Percentiles rank a stretch among this genome's conserved stretches.
Evolutionary conservation across 2,329 filamentous ascomycete species (phyloP).

Genomic region (Penicillium hordei): DNA sequence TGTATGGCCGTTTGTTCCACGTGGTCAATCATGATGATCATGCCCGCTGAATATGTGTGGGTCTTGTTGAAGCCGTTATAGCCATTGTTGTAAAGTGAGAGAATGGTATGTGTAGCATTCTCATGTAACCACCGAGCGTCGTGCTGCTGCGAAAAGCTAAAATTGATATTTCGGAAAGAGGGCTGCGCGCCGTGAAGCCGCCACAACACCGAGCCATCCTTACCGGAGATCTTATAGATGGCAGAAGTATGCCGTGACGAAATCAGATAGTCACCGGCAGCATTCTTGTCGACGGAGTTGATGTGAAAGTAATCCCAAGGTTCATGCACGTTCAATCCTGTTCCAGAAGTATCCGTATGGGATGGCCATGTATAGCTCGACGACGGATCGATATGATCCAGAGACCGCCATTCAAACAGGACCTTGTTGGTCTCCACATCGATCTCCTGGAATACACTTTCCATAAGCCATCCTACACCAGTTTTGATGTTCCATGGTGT

Average conservation of each 20-base stretch:
- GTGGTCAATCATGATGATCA: conserved; percentile 43
- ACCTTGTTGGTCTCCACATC: conserved; percentile 51
- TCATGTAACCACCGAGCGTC: conserved; percentile 43
- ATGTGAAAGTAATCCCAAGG: conserved; percentile 50
- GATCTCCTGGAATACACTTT: conserved; percentile 55
- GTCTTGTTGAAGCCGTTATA: conserved; percentile 44
- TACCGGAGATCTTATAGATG: conserved; percentile 44
- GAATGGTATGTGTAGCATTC: conserved; percentile 39
- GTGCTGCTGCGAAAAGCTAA: conserved; percentile 46
- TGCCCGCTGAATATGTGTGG: conserved; percentile 39
- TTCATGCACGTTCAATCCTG: conserved; percentile 47
- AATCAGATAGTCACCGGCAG: conserved; percentile 43
- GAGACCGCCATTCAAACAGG: conserved; percentile 52
- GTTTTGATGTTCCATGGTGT: conserved; percentile 43
- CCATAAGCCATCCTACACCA: conserved; percentile 53
- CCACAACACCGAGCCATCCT: conserved; percentile 42
- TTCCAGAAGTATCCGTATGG: conserved; percentile 48
- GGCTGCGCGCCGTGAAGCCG: conserved; percentile 39
- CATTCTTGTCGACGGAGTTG: conserved; percentile 46
- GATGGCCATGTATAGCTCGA: conserved; percentile 49
- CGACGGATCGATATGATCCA: conserved; percentile 52
- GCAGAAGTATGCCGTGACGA: conserved; percentile 43
- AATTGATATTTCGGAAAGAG: conserved; percentile 40
- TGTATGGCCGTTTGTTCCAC: conserved; percentile 36
- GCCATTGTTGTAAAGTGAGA: conserved; percentile 46